Base-by-base conservation (phyloP, 768 basidiomycete genomes). In the Boletus huronensis region DNA sequence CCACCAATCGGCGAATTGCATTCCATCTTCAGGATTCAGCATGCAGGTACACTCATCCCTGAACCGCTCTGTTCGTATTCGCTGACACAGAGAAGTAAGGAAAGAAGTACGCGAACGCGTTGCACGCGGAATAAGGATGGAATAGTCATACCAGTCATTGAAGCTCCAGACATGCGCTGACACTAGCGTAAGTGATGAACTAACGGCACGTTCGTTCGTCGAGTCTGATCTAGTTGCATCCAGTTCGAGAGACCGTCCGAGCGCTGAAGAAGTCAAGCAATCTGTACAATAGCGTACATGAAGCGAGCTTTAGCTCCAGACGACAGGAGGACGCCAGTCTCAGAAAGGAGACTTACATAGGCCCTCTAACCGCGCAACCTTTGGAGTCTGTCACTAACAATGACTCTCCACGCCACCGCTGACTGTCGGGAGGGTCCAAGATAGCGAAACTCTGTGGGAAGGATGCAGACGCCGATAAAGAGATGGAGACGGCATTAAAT, bases 381-480 rank as follows among this genome's bases (percentile, higher is more conserved):
- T 2, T 17, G 50, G 34, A 25, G 19, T 8, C 17, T 14, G 13
- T 14, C 44, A 8, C n/a, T 13, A 21, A 9, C 6, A 14, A 14
- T 28, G 13, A 2, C 26, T 35, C 35, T 26, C 35, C 26, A 48
- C 35, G 11, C 5, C 26, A 19, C 17, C 28, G 3, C 21, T 28
- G n/a, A n/a, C 16, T 31, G 11, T 8, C 14, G 17, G 14, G 17
- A n/a, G 36, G 13, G 13, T 40, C 16, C 52, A 47, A 36, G 32
- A 10, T 16, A 17, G 6, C 13, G 8, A 14, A 9, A n/a, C 31
- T 29, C 32, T 19, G 44, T 6, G 14, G 9, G 32, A 11, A 42
- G n/a, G 13, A 47, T 14, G 40, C 14, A 8, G 34, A 38, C 48
- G 46, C 50, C 14, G 41, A 48, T 60, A 55, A 41, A 48, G 54